Percentiles rank a stretch among this genome's conserved stretches.
Evolutionary conservation across 257 asterid genomes (phyloP).

Genomic region (Penstemon newberryi): DNA sequence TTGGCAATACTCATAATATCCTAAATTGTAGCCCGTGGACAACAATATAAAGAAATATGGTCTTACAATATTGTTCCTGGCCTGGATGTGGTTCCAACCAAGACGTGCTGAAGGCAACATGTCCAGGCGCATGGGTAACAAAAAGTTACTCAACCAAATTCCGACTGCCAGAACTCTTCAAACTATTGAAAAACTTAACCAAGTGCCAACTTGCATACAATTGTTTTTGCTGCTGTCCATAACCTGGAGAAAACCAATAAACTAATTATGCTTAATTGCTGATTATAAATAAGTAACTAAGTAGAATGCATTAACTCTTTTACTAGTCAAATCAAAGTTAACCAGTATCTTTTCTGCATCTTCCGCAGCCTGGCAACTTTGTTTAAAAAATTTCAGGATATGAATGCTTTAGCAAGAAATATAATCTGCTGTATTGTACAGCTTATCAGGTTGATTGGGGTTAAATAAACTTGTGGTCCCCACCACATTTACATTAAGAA

Average conservation of each 20-base stretch:
- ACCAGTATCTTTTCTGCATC: slow-evolving; percentile 8
- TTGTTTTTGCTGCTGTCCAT: background rate
- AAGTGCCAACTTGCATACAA: background rate
- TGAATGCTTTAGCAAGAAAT: background rate
- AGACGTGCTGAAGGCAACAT: too few relatives aligned
- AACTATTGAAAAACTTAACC: background rate
- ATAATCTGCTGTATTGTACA: background rate
- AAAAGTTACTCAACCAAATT: too few relatives aligned
- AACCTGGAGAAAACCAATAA: slow-evolving; percentile 11
- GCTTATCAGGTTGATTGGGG: too few relatives aligned
- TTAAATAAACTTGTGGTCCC: too few relatives aligned
- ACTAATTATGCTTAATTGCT: background rate
- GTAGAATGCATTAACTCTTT: background rate
- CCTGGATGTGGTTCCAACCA: too few relatives aligned
- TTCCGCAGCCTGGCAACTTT: background rate
- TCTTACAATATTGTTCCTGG: too few relatives aligned
- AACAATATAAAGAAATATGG: too few relatives aligned
- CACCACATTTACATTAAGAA: too few relatives aligned
- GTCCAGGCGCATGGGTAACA: too few relatives aligned
- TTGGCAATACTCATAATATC: too few relatives aligned
- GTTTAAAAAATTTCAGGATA: background rate
- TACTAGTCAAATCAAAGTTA: background rate
- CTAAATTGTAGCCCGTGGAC: too few relatives aligned
- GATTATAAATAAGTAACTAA: too few relatives aligned
- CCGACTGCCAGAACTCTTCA: background rate